Conservation (phyloP, 2,329 filamentous ascomycete genomes). For the Sporothrix humicola region DNA sequence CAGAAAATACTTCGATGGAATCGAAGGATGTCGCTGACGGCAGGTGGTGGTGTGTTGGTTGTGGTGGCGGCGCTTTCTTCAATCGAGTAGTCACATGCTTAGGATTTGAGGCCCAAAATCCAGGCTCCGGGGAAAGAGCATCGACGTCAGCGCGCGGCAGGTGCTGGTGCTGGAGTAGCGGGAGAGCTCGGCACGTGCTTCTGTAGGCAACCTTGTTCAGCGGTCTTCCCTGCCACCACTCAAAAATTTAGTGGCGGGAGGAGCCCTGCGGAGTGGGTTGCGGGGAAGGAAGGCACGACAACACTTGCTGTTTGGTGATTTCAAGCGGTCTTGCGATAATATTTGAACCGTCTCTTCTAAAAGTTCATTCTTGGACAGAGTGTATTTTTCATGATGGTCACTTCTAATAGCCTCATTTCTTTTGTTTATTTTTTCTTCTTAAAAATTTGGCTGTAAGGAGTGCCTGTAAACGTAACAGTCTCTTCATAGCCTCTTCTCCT, state of each 20-base stretch:
- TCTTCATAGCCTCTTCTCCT: too few relatives aligned
- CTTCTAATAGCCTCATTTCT: too few relatives aligned
- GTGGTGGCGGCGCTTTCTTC: conserved; percentile 11
- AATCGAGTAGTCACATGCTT: conserved; percentile 31
- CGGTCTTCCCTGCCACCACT: conserved; percentile 9
- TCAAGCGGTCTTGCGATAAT: too few relatives aligned
- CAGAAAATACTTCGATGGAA: background rate
- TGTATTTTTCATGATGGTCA: too few relatives aligned
- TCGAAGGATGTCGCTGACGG: conserved; percentile 16
- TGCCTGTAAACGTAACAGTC: too few relatives aligned
- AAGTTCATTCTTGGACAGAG: background rate
- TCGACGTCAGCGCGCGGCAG: conserved; percentile 31
- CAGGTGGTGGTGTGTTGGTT: background rate
- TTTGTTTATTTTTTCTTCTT: too few relatives aligned
- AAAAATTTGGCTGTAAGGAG: too few relatives aligned
- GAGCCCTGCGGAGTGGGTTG: conserved; percentile 24
- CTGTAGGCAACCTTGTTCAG: conserved; percentile 12
- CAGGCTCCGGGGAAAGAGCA: conserved; percentile 9
- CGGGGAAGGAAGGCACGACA: conserved; percentile 24
- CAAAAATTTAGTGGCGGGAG: conserved; percentile 28
- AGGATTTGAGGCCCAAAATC: background rate
- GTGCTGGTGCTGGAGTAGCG: background rate
- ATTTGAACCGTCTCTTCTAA: background rate
- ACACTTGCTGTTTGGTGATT: too few relatives aligned
- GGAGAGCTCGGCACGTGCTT: conserved; percentile 31